A percentile compares a stretch with the other conserved stretches of the same genome.
Evolutionary conservation across 2,329 filamentous ascomycete genomes (phyloP).

Genomic region (Albifimbria verrucaria): DNA sequence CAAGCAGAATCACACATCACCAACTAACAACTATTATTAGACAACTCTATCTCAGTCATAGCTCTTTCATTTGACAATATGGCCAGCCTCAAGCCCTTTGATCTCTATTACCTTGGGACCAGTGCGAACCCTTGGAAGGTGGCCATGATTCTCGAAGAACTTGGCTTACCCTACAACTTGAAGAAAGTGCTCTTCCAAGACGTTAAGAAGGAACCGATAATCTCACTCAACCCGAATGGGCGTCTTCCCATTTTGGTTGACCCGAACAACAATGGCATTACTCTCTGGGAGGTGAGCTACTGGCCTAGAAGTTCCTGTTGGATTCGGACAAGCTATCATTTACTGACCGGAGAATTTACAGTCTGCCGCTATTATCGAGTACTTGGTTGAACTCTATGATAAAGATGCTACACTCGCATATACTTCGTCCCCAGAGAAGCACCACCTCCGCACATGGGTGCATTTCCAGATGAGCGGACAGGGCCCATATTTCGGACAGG

Average conservation of each 20-base stretch:
- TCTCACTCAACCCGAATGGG: conserved; percentile 27
- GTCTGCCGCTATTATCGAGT: conserved; percentile 16
- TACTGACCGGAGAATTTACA: no score
- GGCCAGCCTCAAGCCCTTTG: neutral
- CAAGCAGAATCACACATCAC: no score
- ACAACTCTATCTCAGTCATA: neutral
- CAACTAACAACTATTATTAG: neutral
- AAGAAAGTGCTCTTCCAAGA: conserved; percentile 16
- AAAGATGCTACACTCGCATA: conserved; percentile 6
- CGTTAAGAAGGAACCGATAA: conserved; percentile 21
- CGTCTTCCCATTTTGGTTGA: conserved; percentile 26
- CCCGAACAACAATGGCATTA: conserved; percentile 24
- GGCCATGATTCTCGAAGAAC: conserved; percentile 24
- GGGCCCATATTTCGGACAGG: conserved; percentile 43
- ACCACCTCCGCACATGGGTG: neutral
- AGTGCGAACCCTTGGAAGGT: conserved; percentile 22
- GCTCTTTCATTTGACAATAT: neutral
- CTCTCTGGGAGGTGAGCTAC: conserved; percentile 18
- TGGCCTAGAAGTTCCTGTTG: neutral
- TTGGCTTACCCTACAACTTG: conserved; percentile 23
- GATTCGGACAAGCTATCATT: neutral
- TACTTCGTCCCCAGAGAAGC: conserved; percentile 1
- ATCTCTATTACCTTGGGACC: neutral
- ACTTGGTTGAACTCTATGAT: conserved; percentile 16
- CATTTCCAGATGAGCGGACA: conserved; percentile 29